Conservation (phyloP, 2,329 filamentous ascomycete species). For the Ceratocystis colombiana region DNA sequence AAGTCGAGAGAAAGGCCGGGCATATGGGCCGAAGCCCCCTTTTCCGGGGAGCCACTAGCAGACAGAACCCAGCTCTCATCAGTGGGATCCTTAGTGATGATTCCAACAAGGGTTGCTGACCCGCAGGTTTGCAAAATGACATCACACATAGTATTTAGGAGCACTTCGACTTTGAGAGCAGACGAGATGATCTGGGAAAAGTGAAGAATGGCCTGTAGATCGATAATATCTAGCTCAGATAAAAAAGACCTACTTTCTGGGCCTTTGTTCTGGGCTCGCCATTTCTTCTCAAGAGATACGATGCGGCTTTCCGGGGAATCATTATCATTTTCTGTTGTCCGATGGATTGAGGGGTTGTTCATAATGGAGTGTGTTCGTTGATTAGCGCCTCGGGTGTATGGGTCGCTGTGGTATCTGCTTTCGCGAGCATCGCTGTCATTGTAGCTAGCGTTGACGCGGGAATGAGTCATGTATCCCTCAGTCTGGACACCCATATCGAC, state of each 20-base stretch:
- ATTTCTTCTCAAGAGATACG: conserved; percentile 5
- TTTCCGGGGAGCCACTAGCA: conserved; percentile 61
- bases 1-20: conserved; percentile 54
- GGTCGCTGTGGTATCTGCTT: neutral
- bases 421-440: conserved; percentile 12
- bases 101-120: conserved; percentile 59
- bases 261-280: conserved; percentile 14
- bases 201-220: conserved; percentile 66
- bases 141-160: conserved; percentile 71
- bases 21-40: conserved; percentile 55
- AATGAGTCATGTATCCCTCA: conserved; percentile 41
- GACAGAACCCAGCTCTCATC: conserved; percentile 56
- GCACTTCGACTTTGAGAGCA: conserved; percentile 62
- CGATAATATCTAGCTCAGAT: conserved; percentile 72
- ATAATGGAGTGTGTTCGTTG: conserved; percentile 17
- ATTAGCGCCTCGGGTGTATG: conserved; percentile 11
- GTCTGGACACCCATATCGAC: conserved; percentile 60
- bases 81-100: conserved; percentile 59
- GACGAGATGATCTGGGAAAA: conserved; percentile 73
- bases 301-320: neutral
- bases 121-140: conserved; percentile 71
- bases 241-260: conserved; percentile 51
- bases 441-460: conserved; percentile 15
- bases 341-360: conserved; percentile 6
- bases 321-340: neutral